Percentiles rank a stretch among this genome's conserved stretches.
phyloP scores from a whole-genome alignment of 1,284 basidiomycete species.

The Inonotus obliquus region DNA sequence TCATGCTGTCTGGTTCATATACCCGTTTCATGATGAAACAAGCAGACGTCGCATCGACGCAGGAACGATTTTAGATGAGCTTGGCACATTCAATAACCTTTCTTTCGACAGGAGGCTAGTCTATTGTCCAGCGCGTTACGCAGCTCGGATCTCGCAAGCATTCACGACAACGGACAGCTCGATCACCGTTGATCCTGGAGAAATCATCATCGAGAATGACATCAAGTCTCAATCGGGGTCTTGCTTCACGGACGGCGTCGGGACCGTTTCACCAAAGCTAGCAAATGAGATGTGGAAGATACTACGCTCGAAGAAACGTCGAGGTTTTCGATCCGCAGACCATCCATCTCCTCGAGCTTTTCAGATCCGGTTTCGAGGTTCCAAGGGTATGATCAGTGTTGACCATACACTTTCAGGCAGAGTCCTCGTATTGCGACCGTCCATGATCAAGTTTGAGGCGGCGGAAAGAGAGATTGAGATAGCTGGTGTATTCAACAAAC shows the following conservation, averaged over 20 bases:
- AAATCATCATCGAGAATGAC: constrained; percentile 43
- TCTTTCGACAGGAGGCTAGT: constrained; percentile 41
- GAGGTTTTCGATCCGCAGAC: constrained; percentile 29
- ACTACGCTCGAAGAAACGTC: constrained; percentile 37
- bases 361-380: constrained; percentile 58
- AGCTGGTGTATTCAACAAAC: constrained; percentile 56
- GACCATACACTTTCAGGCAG: constrained; percentile 44
- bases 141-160: constrained; percentile 64
- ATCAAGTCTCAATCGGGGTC: constrained; percentile 34
- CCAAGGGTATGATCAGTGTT: constrained; percentile 59
- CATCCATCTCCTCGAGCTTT: constrained; percentile 41
- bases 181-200: constrained; percentile 46
- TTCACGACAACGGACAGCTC: constrained; percentile 68
- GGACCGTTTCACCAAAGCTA: constrained; percentile 57
- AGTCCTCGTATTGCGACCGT: constrained; percentile 45
- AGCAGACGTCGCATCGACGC: constrained; percentile 35
- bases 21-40: constrained; percentile 37
- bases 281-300: constrained; percentile 46
- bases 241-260: constrained; percentile 66
- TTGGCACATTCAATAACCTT: constrained; percentile 50
- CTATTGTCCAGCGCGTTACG: constrained; percentile 65
- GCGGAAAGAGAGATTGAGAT: constrained; percentile 52
- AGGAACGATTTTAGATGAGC: constrained; percentile 40
- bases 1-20: constrained; percentile 56
- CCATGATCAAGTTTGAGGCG: constrained; percentile 63